A percentile compares a stretch with the other conserved stretches of the same genome.
Evolutionary conservation across 225 moss, liverwort and hornwort species (phyloP).

Genomic region (Anthoceros angustus): DNA sequence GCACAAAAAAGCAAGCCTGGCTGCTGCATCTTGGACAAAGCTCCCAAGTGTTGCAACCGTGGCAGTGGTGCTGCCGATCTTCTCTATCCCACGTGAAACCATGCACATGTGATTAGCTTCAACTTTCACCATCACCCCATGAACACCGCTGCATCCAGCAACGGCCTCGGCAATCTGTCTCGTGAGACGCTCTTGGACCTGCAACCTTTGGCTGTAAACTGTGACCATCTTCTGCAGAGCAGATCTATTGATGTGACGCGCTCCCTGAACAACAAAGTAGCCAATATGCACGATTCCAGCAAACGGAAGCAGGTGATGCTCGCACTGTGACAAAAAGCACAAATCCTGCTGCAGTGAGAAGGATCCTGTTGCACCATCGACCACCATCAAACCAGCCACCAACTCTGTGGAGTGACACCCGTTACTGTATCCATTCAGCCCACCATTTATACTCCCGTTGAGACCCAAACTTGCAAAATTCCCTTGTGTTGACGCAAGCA

Average conservation of each 20-base stretch:
- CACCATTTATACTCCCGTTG: conserved; percentile 6
- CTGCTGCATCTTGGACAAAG: conserved; percentile 26
- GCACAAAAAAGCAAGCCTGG: conserved; percentile 31
- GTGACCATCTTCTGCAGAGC: conserved; percentile 54
- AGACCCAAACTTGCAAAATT: conserved; percentile 12
- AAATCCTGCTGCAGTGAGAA: conserved; percentile 38
- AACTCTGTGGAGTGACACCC: conserved; percentile 4
- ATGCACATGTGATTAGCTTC: conserved; percentile 97
- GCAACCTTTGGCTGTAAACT: conserved; percentile 72
- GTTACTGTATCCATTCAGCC: conserved; percentile 6
- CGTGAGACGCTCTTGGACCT: conserved; percentile 90
- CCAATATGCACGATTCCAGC: conserved; percentile 67
- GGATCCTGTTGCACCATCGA: background rate
- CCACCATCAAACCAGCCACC: conserved; percentile 7
- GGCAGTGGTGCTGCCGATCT: conserved; percentile 32
- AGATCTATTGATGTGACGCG: conserved; percentile 38
- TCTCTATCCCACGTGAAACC: conserved; percentile 82
- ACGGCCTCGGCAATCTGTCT: conserved; percentile 70
- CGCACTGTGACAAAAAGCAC: conserved; percentile 71
- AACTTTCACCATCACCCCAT: conserved; percentile 71
- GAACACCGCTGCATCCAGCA: conserved; percentile 25
- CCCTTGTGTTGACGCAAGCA: conserved; percentile 68
- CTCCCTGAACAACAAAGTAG: conserved; percentile 21
- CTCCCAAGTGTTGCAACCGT: conserved; percentile 38
- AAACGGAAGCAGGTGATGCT: conserved; percentile 90